A percentile compares a stretch with the other conserved stretches of the same genome.
Conservation (phyloP, 1,284 basidiomycete species). For the Puccinia hordei region DNA sequence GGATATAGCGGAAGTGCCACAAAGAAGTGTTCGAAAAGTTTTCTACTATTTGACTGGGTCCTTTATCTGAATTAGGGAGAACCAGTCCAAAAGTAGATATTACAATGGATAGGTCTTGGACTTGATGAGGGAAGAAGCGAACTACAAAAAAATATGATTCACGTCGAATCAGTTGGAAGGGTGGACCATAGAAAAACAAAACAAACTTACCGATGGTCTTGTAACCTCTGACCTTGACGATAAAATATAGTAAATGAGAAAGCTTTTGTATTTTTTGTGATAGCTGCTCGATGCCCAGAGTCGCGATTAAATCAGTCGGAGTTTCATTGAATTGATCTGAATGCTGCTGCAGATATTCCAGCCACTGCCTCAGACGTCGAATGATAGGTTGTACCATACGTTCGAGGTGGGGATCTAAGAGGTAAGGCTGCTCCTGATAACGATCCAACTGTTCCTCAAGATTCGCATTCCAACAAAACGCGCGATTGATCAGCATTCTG, state of each 20-base stretch:
- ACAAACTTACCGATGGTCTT: conserved; percentile 80
- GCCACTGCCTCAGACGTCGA: conserved; percentile 67
- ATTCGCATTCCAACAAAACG: background rate
- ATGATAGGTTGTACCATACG: conserved; percentile 76
- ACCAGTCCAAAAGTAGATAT: conserved; percentile 63
- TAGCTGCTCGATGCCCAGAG: conserved; percentile 56
- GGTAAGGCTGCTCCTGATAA: conserved; percentile 90
- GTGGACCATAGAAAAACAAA: background rate
- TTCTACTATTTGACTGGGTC: background rate
- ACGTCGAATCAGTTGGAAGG: background rate
- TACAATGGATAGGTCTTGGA: conserved; percentile 76
- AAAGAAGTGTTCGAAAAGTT: conserved; percentile 55
- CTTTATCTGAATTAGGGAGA: conserved; percentile 64
- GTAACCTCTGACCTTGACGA: conserved; percentile 85
- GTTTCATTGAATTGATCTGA: conserved; percentile 57
- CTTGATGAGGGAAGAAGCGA: conserved; percentile 86
- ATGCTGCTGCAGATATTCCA: conserved; percentile 62
- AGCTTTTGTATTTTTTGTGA: conserved; percentile 63
- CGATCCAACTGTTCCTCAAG: conserved; percentile 69
- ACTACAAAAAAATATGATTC: conserved; percentile 62
- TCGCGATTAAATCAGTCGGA: conserved; percentile 56
- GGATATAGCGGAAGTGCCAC: conserved; percentile 82
- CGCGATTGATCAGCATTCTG: background rate
- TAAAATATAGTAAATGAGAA: conserved; percentile 73
- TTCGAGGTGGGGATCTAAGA: conserved; percentile 95